Evolutionary conservation across 2,329 filamentous ascomycete genomes (phyloP).

Genomic region (Beauveria sp.): DNA sequence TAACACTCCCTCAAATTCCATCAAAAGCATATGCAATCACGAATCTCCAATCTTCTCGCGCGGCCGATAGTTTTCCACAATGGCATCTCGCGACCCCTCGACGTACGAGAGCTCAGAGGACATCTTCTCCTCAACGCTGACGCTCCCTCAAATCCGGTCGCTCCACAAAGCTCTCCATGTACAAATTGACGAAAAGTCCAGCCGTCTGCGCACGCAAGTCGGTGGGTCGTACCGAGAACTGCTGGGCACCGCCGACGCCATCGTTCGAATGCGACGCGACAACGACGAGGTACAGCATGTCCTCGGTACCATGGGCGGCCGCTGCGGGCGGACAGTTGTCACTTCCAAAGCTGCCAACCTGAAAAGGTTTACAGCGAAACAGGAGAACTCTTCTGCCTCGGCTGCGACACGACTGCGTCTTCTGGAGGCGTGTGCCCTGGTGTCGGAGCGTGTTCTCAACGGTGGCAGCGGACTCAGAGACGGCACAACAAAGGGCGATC

Average conservation of each 20-base stretch:
- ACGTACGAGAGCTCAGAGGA: constrained; percentile 39
- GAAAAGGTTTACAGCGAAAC: constrained; percentile 33
- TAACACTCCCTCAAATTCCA: neutral
- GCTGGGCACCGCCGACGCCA: constrained; percentile 86
- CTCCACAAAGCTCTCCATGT: constrained; percentile 53
- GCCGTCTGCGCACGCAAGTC: constrained; percentile 55
- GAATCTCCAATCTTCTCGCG: neutral
- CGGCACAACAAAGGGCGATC: constrained; percentile 34
- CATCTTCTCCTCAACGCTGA: constrained; percentile 48
- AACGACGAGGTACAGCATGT: constrained; percentile 67
- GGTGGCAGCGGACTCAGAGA: constrained; percentile 25
- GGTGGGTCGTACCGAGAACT: constrained; percentile 75
- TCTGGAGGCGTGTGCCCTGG: constrained; percentile 44
- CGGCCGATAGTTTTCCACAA: constrained; percentile 17
- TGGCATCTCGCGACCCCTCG: constrained; percentile 40
- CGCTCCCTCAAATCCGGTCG: constrained; percentile 55
- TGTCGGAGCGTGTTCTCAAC: constrained; percentile 42
- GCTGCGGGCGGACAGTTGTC: constrained; percentile 67
- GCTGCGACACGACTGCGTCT: constrained; percentile 39
- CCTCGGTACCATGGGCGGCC: constrained; percentile 63
- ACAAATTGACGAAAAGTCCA: constrained; percentile 54
- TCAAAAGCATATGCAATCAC: neutral
- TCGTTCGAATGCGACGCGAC: constrained; percentile 77
- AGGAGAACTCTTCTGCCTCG: constrained; percentile 20
- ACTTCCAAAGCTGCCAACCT: constrained; percentile 57